Evolutionary conservation across 164 flowering plant species (phyloP), one percentile per base, ranked within the genome.

Genomic region (Kingdonia uniflora): DNA sequence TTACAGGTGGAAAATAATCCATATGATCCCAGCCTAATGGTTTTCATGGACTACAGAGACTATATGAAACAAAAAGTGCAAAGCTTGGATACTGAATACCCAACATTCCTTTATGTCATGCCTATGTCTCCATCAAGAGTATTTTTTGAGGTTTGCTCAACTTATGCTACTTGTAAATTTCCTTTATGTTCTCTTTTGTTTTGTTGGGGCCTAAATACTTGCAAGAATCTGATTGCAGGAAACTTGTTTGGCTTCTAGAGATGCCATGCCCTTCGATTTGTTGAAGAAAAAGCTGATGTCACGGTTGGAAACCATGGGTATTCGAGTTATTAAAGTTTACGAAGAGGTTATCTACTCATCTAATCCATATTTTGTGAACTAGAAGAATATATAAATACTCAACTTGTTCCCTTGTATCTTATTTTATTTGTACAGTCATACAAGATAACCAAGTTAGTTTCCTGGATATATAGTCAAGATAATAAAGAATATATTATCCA

Each of bases 11-110:
- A 92, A 78, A 92, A 78, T 4, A 77, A 70, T 71, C 99, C 96
- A 46, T 92, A 86, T 64, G 91, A 92, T 65, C 96, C 95, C 12
- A 80, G 65, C 59, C 64, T 86, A 59, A 92, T 88, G 99, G 96
- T 92, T 65, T 92, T 92, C 77, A 92, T 92, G 99, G 99, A 92
- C 64, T 92, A 88, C 59, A 85, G 99, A 76, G 91, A 88, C 63
- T 77, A 70, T 65, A 63, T 48, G 44, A 75, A 76, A 62, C 75
- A 70, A 44, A 56, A 78, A 59, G 73, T 61, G 56, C 72, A 74
- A 46, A 57, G 58, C 56, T 46, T 65, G 37, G 87, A 86, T 68
- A 78, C 70, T 41, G 65, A 81, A 49, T 77, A 80, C 68, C 99
- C 99, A 48, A 84, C 96, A 49, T 92, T 92, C 79, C 84, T 92